phyloP scores from a whole-genome alignment of 805 yeast species.

The Pichia manshurica region DNA sequence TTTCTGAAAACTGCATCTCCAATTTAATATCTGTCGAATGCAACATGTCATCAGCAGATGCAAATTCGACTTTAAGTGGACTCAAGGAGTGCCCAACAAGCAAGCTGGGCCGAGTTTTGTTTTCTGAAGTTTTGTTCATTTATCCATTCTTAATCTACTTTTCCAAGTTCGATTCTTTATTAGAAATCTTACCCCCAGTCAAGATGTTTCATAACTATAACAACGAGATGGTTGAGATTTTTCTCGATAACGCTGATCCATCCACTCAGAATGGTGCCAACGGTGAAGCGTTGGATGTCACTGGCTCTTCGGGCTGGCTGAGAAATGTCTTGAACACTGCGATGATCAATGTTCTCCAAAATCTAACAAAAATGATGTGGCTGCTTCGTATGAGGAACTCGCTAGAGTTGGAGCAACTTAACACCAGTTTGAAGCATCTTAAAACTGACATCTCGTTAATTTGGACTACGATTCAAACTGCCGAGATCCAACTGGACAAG shows the following conservation, averaged over 20 bases:
- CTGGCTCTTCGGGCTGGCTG: slow-evolving; percentile 25
- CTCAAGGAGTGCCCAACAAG: neutral
- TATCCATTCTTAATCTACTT: slow-evolving; percentile 36
- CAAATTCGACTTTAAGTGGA: neutral
- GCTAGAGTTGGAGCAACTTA: slow-evolving; percentile 7
- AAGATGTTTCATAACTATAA: slow-evolving; percentile 30
- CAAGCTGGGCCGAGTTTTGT: slow-evolving; percentile 9
- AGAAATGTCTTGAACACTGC: slow-evolving; percentile 36
- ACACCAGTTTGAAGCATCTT: slow-evolving; percentile 14
- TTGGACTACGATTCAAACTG: slow-evolving; percentile 29
- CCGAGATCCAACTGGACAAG: slow-evolving; percentile 25
- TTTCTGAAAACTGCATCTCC: slow-evolving; percentile 13
- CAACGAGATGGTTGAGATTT: slow-evolving; percentile 14
- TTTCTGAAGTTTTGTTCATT: slow-evolving; percentile 33
- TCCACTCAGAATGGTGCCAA: neutral
- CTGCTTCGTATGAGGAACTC: slow-evolving; percentile 21
- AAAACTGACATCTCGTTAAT: slow-evolving; percentile 24
- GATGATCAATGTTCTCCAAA: slow-evolving; percentile 33
- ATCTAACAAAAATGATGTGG: slow-evolving; percentile 35
- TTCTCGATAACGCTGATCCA: neutral
- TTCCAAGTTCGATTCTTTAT: slow-evolving; percentile 28
- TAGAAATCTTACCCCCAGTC: slow-evolving; percentile 38
- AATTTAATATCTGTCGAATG: slow-evolving; percentile 1
- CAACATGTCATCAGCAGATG: neutral
- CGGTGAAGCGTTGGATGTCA: no score